phyloP scores from a whole-genome alignment of 805 yeast species.

The Maudiozyma barnettii region DNA sequence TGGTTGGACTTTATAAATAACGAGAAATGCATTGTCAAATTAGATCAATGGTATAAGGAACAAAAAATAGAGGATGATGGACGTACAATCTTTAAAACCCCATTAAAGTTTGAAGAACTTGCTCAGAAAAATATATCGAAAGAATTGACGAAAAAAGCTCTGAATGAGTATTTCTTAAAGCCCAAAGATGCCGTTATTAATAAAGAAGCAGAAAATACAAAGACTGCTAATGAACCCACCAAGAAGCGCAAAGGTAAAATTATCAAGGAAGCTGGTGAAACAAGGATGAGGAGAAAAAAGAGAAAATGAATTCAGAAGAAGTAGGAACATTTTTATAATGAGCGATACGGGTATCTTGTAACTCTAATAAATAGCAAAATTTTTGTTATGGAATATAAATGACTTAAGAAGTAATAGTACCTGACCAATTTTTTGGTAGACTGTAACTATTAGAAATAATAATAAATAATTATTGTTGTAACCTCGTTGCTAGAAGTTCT shows the following conservation, averaged over 20 bases:
- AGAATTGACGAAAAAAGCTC: neutral
- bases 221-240: too few relatives aligned
- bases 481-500: too few relatives aligned
- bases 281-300: constrained; percentile 3
- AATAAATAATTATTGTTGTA: too few relatives aligned
- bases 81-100: neutral
- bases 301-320: neutral
- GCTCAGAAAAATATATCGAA: constrained; percentile 1
- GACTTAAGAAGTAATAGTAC: neutral
- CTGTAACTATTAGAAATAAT: too few relatives aligned
- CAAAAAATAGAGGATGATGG: neutral
- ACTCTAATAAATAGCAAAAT: too few relatives aligned
- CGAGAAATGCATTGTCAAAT: neutral
- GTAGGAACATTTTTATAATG: too few relatives aligned
- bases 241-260: constrained; percentile 1
- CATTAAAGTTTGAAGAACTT: constrained; percentile 1
- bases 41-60: neutral
- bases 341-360: too few relatives aligned
- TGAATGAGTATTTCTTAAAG: neutral
- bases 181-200: neutral
- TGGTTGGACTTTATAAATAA: constrained; percentile 63
- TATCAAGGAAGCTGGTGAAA: constrained; percentile 2
- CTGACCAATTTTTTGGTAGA: too few relatives aligned
- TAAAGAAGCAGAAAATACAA: neutral
- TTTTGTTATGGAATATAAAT: neutral